Percentiles rank a stretch among this genome's conserved stretches.
phyloP scores from a whole-genome alignment of 2,329 filamentous ascomycete genomes.

The Sporothrix mexicana region DNA sequence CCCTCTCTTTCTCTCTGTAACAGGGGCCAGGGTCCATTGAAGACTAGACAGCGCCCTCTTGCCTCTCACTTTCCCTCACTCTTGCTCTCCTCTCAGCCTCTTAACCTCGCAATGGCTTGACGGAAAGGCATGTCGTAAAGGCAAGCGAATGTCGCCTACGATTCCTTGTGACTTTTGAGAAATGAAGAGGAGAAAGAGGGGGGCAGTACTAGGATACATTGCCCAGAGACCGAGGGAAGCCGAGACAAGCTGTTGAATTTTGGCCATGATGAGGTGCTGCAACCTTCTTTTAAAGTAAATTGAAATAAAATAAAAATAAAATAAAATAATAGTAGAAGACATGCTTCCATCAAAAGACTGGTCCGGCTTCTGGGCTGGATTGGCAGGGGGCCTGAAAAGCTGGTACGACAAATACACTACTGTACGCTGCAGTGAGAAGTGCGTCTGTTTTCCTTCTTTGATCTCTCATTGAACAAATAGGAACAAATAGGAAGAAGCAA shows the following conservation, averaged over 20 bases:
- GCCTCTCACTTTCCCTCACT: not conserved
- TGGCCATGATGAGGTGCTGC: not conserved
- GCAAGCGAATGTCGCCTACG: not conserved
- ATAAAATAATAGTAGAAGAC: too few species aligned
- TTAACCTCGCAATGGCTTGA: too few species aligned
- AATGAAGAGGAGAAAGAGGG: conserved; percentile 7
- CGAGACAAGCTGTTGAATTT: not conserved
- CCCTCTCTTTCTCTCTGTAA: not conserved
- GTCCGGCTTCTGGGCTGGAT: not conserved
- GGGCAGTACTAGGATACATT: not conserved
- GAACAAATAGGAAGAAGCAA: too few species aligned
- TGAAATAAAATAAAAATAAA: not conserved
- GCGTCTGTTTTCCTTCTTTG: not conserved
- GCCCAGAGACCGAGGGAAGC: not conserved
- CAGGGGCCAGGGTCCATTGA: conserved; percentile 14
- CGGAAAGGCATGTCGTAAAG: not conserved
- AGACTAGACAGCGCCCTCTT: not conserved
- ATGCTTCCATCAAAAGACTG: not conserved
- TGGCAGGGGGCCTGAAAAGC: not conserved
- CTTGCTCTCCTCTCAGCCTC: not conserved
- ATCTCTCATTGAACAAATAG: not conserved
- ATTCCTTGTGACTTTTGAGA: too few species aligned
- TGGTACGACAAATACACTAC: conserved; percentile 7
- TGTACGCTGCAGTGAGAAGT: not conserved
- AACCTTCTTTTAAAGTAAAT: not conserved